A percentile compares a stretch with the other conserved stretches of the same genome.
Evolutionary conservation across 2,329 filamentous ascomycete genomes (phyloP).

Genomic region (Ceratocystiopsis minuta): DNA sequence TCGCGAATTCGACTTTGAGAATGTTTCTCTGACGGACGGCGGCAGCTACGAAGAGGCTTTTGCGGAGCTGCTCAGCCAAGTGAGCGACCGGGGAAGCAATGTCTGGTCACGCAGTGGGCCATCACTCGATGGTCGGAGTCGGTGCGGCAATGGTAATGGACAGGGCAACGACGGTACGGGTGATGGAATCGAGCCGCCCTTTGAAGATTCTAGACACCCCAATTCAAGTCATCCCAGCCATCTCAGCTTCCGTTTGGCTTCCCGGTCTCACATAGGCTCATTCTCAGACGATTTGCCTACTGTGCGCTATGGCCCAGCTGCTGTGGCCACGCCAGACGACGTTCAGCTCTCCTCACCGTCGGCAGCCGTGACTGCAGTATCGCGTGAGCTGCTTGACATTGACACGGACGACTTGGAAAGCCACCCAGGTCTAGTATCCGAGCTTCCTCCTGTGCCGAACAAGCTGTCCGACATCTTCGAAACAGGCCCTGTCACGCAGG

Average conservation of each 20-base stretch:
- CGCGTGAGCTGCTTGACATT: conserved; percentile 27
- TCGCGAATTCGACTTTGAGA: conserved; percentile 63
- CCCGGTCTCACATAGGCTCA: conserved; percentile 7
- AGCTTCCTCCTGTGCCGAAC: background rate
- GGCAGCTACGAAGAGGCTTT: conserved; percentile 72
- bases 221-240: background rate
- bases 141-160: too few species aligned
- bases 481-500: background rate
- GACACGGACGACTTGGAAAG: conserved; percentile 22
- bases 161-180: too few species aligned
- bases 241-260: conserved; percentile 12
- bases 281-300: conserved; percentile 4
- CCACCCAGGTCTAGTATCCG: conserved; percentile 6
- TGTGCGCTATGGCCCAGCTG: background rate
- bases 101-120: conserved; percentile 21
- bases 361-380: conserved; percentile 35
- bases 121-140: too few species aligned
- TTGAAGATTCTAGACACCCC: too few species aligned
- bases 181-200: too few species aligned
- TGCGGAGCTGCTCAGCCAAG: conserved; percentile 43
- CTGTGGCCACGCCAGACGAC: conserved; percentile 10
- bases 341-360: conserved; percentile 29
- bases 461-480: too few species aligned
- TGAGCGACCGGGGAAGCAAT: conserved; percentile 20
- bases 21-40: conserved; percentile 46